Evolutionary conservation across 768 basidiomycete species (phyloP).

Genomic region (Heimioporus sp.): DNA sequence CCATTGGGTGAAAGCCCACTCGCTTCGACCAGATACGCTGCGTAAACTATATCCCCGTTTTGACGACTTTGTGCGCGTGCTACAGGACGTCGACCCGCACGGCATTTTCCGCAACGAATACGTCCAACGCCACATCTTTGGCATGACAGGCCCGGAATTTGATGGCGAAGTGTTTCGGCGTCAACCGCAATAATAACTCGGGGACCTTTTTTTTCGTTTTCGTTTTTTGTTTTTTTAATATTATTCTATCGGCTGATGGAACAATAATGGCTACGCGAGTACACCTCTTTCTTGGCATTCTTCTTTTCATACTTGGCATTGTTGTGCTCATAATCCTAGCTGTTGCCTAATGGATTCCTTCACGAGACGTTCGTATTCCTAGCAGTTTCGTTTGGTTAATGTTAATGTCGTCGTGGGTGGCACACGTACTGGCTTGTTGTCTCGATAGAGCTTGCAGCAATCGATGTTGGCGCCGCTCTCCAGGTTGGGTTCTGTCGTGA

Average conservation of each 20-base stretch:
- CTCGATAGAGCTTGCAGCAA: slow-evolving; percentile 95
- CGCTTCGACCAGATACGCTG: slow-evolving; percentile 60
- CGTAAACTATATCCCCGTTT: slow-evolving; percentile 77
- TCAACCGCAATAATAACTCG: slow-evolving; percentile 13
- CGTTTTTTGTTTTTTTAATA: slow-evolving; percentile 7
- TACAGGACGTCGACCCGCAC: slow-evolving; percentile 67
- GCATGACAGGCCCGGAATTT: slow-evolving; percentile 42
- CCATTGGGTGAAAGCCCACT: slow-evolving; percentile 96
- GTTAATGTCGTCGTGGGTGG: neutral
- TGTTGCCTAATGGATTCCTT: slow-evolving; percentile 82
- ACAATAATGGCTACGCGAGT: too few species aligned
- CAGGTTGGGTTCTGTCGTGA: slow-evolving; percentile 80
- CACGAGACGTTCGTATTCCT: slow-evolving; percentile 88
- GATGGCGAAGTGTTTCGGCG: slow-evolving; percentile 49
- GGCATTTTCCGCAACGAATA: slow-evolving; percentile 89
- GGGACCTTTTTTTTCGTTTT: neutral
- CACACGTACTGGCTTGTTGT: slow-evolving; percentile 59
- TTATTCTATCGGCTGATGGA: neutral
- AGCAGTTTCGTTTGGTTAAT: neutral
- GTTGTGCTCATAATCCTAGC: slow-evolving; percentile 58
- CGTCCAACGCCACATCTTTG: slow-evolving; percentile 82
- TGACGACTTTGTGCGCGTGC: slow-evolving; percentile 67
- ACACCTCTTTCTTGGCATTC: too few species aligned
- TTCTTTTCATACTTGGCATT: slow-evolving; percentile 1
- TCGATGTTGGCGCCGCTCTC: slow-evolving; percentile 97